Base-by-base conservation (phyloP, 2,329 filamentous ascomycete species). In the Fusarium fracticaudum region DNA sequence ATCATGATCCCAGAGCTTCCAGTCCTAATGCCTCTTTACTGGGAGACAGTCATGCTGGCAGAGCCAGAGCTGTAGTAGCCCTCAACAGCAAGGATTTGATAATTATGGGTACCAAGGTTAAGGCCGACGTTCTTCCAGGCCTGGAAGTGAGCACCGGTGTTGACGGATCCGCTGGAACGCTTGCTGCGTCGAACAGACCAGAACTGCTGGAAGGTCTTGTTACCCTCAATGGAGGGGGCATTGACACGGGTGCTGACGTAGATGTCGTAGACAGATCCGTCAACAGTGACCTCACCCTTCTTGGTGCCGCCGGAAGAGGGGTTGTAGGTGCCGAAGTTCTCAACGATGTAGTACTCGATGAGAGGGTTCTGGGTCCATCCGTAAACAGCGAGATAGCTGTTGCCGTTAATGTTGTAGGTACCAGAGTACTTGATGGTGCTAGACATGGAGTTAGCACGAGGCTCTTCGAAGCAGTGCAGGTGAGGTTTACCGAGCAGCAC, bases 81-180 rank as follows among this genome's bases (percentile, higher is more conserved):
- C 79, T 89, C 88, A 2, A 86, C 87, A 20, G 87, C 87, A 26
- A 89, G 80, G 69, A 90, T 88, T 83, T 86, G 84, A 78, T 90
- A 90, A 79, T 89, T 82, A 73, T 84, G 82, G 44, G 72, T 82
- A 6, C 88, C 88, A 17, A 90, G 76, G 33, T 80, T 83, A 78
- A 89, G 79, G 8, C 88, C 87, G n/a, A 79, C 75, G 43, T 82
- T 81, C 26, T 79, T 78, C 88, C 88, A 90, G 13, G 87, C 87
- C 73, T 86, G 82, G 74, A 90, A 89, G 78, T 89, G 87, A 71
- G 84, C 86, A 31, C 78, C 81, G 4, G 83, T 83, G 43, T 84
- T 87, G 69, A 90, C 85, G 12, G 85, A 86, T 8, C 88, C 88
- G 60, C 84, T 82, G 31, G 83, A 82, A 55, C 87, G 83, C 84